Percentiles rank a stretch among this genome's conserved stretches.
Conservation (phyloP, 768 basidiomycete species). For the Boletus rubroflammeus region DNA sequence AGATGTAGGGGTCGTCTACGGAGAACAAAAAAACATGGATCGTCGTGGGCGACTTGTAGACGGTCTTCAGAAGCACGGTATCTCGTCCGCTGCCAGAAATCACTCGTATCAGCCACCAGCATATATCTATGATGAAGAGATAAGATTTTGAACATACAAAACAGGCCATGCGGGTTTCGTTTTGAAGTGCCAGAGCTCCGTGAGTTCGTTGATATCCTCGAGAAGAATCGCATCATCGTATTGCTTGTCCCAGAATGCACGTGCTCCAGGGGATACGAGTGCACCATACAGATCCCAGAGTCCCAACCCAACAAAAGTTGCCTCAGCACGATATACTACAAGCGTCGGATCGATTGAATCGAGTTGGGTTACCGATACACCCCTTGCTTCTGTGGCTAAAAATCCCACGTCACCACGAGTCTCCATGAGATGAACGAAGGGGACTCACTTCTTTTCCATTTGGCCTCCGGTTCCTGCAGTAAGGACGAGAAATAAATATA, state of each 20-base stretch:
- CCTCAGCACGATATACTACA: constrained; percentile 94
- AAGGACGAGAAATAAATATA: constrained; percentile 98
- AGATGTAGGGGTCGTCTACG: constrained; percentile 82
- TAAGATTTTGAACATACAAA: constrained; percentile 54
- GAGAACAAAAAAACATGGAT: constrained; percentile 96
- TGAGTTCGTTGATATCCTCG: constrained; percentile 87
- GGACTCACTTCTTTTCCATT: constrained; percentile 84
- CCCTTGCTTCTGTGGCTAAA: constrained; percentile 76
- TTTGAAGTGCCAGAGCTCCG: constrained; percentile 91
- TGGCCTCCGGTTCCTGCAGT: constrained; percentile 95
- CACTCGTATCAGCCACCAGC: neutral
- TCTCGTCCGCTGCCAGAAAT: constrained; percentile 71
- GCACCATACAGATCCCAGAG: constrained; percentile 93
- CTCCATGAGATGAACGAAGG: neutral
- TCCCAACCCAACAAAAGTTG: constrained; percentile 93
- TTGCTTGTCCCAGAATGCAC: constrained; percentile 83
- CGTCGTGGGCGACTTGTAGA: constrained; percentile 94
- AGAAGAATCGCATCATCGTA: constrained; percentile 83
- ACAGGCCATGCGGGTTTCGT: constrained; percentile 92
- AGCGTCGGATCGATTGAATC: constrained; percentile 97
- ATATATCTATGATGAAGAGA: neutral
- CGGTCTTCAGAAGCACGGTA: constrained; percentile 85
- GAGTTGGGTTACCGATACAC: constrained; percentile 92
- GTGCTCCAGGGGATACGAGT: constrained; percentile 81
- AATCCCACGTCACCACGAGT: constrained; percentile 5